Conservation (phyloP, 257 asterid genomes). For the Parsonsia alboflavescens region DNA sequence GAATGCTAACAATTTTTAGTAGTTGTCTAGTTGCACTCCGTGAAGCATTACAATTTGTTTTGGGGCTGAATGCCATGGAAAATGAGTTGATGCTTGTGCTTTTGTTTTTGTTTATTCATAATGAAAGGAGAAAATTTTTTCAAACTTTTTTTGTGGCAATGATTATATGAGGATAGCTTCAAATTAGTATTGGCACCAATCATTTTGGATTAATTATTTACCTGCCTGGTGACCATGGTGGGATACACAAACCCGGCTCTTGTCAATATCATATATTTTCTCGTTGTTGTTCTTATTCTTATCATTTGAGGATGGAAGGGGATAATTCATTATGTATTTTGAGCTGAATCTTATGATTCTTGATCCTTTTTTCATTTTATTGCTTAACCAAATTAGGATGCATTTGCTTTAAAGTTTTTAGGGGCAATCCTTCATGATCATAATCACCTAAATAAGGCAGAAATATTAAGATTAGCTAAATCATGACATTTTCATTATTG, state of each 20-base stretch:
- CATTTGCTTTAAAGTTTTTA: no score
- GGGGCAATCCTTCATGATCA: background rate
- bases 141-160: background rate
- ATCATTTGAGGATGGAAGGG: no score
- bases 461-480: background rate
- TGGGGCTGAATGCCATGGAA: no score
- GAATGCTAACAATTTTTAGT: background rate
- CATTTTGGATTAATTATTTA: background rate
- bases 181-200: background rate
- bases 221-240: background rate
- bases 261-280: no score
- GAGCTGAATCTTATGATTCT: no score
- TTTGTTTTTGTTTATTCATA: background rate
- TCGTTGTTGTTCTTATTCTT: no score
- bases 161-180: background rate
- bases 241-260: background rate
- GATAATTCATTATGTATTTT: no score
- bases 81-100: background rate
- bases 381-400: no score
- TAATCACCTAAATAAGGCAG: background rate
- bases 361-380: no score
- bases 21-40: background rate
- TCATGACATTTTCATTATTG: background rate
- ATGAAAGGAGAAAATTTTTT: background rate
- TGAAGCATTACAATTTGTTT: background rate